Evolutionary conservation across 73 alveolate genomes (phyloP), one percentile per base, ranked within the genome.

Genomic region (Paramecium sonneborni): DNA sequence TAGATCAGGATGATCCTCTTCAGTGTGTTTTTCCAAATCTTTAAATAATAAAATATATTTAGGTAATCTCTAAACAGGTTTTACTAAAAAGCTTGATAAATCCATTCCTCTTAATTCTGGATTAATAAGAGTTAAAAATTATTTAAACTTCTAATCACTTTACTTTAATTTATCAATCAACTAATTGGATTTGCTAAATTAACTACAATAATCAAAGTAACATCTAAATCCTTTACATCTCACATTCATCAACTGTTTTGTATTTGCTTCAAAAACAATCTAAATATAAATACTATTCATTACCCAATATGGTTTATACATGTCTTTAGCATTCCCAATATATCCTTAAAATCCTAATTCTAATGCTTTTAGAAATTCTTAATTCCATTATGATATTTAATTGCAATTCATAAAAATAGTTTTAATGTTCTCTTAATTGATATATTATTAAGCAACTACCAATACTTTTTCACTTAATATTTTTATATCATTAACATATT

Each of bases 81-180:
- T 79, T 5, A 79, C 90, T 24, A 79, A 44, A 46, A 43, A 79
- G 41, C 90, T 79, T 20, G 69, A 23, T 15, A 79, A 79, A 43
- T 79, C 90, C 90, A 79, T 79, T 37, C 90, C 90, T 79, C 74
- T 79, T 39, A 79, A 34, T 43, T 79, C 55, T 2, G 62, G 30
- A 43, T 48, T 43, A 41, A 79, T 20, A 10, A 23, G 15, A 43
- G n/a, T 43, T 44, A 79, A 24, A n/a, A 79, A 79, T 44, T 79
- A 32, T 44, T 43, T 46, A 28, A 79, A 79, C 24, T 23, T 46
- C 12, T 79, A 14, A 43, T 79, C 48, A 41, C 46, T 26, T 79
- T 21, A 14, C 55, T 79, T 39, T 21, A 46, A 44, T n/a, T 38
- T 39, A 18, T 39, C 72, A 43, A 43, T 12, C 11, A 44, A 14